Percentiles rank a stretch among this genome's conserved stretches.
Conservation (phyloP, 2,329 filamentous ascomycete species). For the Neopestalotiopsis sp. region DNA sequence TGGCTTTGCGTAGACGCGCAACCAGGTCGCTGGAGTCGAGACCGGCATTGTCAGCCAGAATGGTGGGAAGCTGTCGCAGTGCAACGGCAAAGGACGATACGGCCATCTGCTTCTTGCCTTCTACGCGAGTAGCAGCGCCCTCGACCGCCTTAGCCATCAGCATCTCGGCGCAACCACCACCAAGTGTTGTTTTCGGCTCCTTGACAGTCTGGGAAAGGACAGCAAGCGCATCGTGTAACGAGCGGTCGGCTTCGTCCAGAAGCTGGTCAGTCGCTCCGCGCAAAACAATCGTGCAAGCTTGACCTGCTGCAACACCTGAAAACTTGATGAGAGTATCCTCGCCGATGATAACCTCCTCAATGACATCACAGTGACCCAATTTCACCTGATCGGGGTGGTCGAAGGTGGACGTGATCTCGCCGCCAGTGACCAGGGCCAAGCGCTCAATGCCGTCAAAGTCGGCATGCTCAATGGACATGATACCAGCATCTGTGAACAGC, state of each 20-base stretch:
- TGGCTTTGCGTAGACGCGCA: constrained; percentile 86
- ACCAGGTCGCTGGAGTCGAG: constrained; percentile 95
- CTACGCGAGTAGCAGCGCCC: constrained; percentile 88
- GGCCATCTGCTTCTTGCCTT: constrained; percentile 95
- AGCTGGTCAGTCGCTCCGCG: constrained; percentile 96
- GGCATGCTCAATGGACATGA: constrained; percentile 98
- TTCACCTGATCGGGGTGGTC: constrained; percentile 98
- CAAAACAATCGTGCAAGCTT: constrained; percentile 95
- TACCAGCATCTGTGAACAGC: constrained; percentile 95
- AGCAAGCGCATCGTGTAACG: constrained; percentile 92
- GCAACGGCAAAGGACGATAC: constrained; percentile 90
- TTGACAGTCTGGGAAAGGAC: constrained; percentile 96
- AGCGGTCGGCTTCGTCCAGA: constrained; percentile 94
- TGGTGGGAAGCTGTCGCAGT: constrained; percentile 91
- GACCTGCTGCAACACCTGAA: constrained; percentile 90
- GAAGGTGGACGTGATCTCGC: constrained; percentile 97
- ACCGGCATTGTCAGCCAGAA: constrained; percentile 95
- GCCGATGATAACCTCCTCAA: constrained; percentile 97
- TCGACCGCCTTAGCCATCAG: constrained; percentile 98
- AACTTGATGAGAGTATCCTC: constrained; percentile 98
- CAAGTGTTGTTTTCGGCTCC: constrained; percentile 91
- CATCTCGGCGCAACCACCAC: constrained; percentile 98
- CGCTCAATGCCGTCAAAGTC: constrained; percentile 99
- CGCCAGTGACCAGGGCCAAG: constrained; percentile 91
- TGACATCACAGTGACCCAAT: constrained; percentile 91